phyloP scores from a whole-genome alignment of 202 grass and related monocot genomes.

The Sporobolus alterniflorus region DNA sequence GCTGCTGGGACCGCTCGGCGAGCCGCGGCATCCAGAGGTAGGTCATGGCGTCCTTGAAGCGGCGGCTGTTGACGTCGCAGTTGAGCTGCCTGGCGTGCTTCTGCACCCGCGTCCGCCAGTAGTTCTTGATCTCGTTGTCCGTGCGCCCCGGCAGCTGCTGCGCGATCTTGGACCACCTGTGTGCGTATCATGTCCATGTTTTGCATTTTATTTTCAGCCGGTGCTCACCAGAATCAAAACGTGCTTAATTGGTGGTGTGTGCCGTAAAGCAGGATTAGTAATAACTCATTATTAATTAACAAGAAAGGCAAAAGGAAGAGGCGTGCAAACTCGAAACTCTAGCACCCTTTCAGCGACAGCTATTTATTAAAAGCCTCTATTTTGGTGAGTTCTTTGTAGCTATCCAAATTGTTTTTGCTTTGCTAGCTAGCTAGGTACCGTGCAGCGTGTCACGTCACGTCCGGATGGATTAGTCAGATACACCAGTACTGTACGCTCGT shows the following conservation, averaged over 20 bases:
- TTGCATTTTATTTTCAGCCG: too few species aligned
- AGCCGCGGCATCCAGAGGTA: constrained; percentile 67
- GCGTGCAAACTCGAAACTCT: constrained; percentile 20
- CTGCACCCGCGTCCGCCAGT: constrained; percentile 74
- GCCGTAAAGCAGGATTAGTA: too few species aligned
- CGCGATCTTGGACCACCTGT: constrained; percentile 81
- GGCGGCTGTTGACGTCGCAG: constrained; percentile 58
- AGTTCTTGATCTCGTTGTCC: constrained; percentile 88
- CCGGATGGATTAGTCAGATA: background rate
- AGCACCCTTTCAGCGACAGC: background rate
- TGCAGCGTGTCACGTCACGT: too few species aligned
- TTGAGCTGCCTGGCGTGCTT: constrained; percentile 70
- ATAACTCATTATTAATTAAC: too few species aligned
- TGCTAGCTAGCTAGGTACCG: too few species aligned
- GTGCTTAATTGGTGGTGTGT: background rate
- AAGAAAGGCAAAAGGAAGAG: background rate
- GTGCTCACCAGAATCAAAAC: background rate
- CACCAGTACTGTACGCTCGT: background rate
- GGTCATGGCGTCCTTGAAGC: constrained; percentile 62
- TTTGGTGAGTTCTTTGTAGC: too few species aligned
- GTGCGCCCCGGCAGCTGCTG: constrained; percentile 56
- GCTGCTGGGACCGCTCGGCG: constrained; percentile 25
- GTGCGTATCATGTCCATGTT: too few species aligned
- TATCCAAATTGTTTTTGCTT: too few species aligned
- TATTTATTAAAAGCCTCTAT: background rate